Percentiles rank a stretch among this genome's conserved stretches.
These are phyloP conservation scores for Suillus weaverae DNA, from an alignment of 768 basidiomycete species.

Conservation along the genomic window DNA sequence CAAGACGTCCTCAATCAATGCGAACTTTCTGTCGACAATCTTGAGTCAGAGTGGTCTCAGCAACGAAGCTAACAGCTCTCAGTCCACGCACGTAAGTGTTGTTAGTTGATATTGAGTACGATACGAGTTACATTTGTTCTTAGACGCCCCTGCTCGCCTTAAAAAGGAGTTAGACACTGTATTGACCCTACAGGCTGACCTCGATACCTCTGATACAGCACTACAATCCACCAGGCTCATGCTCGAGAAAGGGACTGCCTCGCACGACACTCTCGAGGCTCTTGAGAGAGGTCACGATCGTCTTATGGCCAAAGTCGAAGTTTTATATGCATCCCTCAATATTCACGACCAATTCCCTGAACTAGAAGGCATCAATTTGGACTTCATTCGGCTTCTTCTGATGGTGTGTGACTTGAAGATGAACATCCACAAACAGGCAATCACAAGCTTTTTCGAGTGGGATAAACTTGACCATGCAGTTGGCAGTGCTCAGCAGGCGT, in stretches of 20 bases:
- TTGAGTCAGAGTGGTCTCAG: constrained; percentile 33
- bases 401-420: constrained; percentile 41
- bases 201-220: constrained; percentile 24
- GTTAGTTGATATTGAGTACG: constrained; percentile 9
- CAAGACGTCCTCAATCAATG: constrained; percentile 17
- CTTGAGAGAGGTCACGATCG: constrained; percentile 22
- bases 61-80: constrained; percentile 36
- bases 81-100: constrained; percentile 27
- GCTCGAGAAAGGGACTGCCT: constrained; percentile 9
- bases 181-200: constrained; percentile 30
- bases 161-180: constrained; percentile 36
- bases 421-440: constrained; percentile 35
- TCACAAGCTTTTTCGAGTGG: constrained; percentile 39
- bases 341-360: constrained; percentile 33
- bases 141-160: constrained; percentile 31
- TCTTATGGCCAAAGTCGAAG: constrained; percentile 28
- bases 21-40: constrained; percentile 15
- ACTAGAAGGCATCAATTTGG: constrained; percentile 28
- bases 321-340: constrained; percentile 37
- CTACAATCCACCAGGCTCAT: constrained; percentile 15
- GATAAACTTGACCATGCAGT: constrained; percentile 37
- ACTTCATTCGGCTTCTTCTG: constrained; percentile 34
- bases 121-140: constrained; percentile 15
- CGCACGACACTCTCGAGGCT: constrained; percentile 15
- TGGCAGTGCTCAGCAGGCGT: constrained; percentile 27